A percentile compares a stretch with the other conserved stretches of the same genome.
Evolutionary conservation across 1,284 basidiomycete species (phyloP).

Genomic region (Cutaneotrichosporon spelunceum): DNA sequence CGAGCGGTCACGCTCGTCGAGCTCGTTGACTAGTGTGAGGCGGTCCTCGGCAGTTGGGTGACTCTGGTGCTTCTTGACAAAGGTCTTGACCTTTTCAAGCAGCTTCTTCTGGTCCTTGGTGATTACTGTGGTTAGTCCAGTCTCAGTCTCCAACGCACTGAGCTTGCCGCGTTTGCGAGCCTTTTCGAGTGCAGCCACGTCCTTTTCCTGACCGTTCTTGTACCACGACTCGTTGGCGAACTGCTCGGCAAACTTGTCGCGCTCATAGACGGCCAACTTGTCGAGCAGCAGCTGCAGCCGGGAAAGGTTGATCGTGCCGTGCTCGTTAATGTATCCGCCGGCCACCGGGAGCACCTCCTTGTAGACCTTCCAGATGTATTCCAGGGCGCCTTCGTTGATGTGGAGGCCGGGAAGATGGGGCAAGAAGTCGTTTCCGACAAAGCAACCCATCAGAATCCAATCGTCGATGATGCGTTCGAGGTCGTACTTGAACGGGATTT

Average conservation of each 20-base stretch:
- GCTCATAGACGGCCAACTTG: slow-evolving; percentile 82
- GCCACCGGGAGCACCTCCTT: slow-evolving; percentile 75
- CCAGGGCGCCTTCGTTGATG: slow-evolving; percentile 94
- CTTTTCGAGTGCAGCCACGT: slow-evolving; percentile 57
- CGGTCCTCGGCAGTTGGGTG: slow-evolving; percentile 53
- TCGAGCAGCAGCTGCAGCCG: slow-evolving; percentile 83
- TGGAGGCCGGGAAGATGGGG: slow-evolving; percentile 95
- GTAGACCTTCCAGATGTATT: slow-evolving; percentile 89
- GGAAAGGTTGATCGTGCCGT: slow-evolving; percentile 73
- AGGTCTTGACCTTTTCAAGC: slow-evolving; percentile 69
- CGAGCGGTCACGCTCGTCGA: slow-evolving; percentile 69
- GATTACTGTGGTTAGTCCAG: slow-evolving; percentile 57
- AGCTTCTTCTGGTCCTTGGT: slow-evolving; percentile 70
- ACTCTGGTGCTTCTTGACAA: slow-evolving; percentile 60
- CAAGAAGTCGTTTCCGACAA: slow-evolving; percentile 96
- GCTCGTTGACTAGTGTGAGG: slow-evolving; percentile 68
- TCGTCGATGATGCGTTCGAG: slow-evolving; percentile 96
- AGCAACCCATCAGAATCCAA: slow-evolving; percentile 92
- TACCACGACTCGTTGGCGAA: slow-evolving; percentile 84
- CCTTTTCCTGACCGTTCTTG: slow-evolving; percentile 79
- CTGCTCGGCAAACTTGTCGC: slow-evolving; percentile 85
- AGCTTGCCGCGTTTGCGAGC: slow-evolving; percentile 50
- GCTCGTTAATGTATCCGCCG: slow-evolving; percentile 94
- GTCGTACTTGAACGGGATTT: slow-evolving; percentile 67
- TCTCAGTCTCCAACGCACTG: slow-evolving; percentile 26